Evolutionary conservation across 805 yeast genomes (phyloP).

Genomic region (Peterozyma xylosa): DNA sequence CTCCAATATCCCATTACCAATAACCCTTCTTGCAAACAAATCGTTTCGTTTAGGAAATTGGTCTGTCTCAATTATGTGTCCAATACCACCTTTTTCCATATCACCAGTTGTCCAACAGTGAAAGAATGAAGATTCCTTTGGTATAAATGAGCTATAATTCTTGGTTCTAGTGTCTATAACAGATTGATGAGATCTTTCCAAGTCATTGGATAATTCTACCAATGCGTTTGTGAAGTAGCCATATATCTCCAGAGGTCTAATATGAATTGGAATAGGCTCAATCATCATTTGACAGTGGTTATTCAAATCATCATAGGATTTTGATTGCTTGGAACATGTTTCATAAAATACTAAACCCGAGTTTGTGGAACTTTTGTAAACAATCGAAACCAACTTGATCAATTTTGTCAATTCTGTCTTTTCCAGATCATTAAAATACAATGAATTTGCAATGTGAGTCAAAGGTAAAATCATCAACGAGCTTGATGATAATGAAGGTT

Average conservation of each 20-base stretch:
- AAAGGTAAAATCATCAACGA: constrained; percentile 33
- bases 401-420: constrained; percentile 33
- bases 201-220: constrained; percentile 27
- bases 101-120: constrained; percentile 38
- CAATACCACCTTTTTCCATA: constrained; percentile 34
- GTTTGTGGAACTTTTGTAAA: constrained; percentile 27
- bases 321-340: constrained; percentile 21
- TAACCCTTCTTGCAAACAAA: constrained; percentile 33
- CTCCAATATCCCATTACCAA: constrained; percentile 34
- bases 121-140: constrained; percentile 41
- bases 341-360: constrained; percentile 38
- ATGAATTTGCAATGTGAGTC: constrained; percentile 29
- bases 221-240: constrained; percentile 37
- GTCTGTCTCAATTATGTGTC: constrained; percentile 38
- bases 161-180: constrained; percentile 29
- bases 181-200: constrained; percentile 26
- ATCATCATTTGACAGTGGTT: constrained; percentile 35
- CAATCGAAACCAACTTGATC: constrained; percentile 31
- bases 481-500: constrained; percentile 28
- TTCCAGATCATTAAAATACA: constrained; percentile 34
- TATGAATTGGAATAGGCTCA: constrained; percentile 31
- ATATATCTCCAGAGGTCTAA: constrained; percentile 20
- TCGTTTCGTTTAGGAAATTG: constrained; percentile 38
- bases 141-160: constrained; percentile 23
- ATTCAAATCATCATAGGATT: background rate